A percentile compares a stretch with the other conserved stretches of the same genome.
Conservation (phyloP, 1,284 basidiomycete species). For the Pseudozyma flocculosa region DNA sequence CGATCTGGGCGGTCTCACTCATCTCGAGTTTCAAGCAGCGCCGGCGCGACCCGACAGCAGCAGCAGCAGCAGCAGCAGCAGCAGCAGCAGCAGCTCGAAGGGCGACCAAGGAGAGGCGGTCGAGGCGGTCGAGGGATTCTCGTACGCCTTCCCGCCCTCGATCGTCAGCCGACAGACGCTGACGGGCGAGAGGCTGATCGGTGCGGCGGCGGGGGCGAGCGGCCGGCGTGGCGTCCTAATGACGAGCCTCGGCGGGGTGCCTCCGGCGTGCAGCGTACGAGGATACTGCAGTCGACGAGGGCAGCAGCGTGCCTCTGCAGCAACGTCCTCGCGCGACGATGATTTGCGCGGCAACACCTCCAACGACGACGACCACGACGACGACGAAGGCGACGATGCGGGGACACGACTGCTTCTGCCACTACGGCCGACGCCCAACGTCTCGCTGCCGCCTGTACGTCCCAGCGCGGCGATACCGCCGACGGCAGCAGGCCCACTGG, state of each 20-base stretch:
- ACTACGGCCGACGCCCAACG: slow-evolving; percentile 13
- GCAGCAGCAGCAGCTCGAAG: no score
- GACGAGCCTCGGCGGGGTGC: slow-evolving; percentile 14
- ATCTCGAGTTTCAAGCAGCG: slow-evolving; percentile 3
- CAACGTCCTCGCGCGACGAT: no score
- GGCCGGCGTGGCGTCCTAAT: slow-evolving; percentile 7
- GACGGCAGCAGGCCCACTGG: not conserved
- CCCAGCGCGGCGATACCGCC: no score
- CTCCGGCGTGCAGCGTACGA: slow-evolving; percentile 10
- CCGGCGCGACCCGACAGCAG: no score
- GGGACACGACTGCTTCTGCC: slow-evolving; percentile 1
- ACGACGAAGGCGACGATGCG: no score
- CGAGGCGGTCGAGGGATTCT: not conserved
- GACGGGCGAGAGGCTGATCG: slow-evolving; percentile 10
- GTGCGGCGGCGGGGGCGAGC: slow-evolving; percentile 9
- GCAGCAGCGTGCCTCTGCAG: no score
- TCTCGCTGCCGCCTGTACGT: not conserved
- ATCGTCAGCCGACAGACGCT: slow-evolving; percentile 1
- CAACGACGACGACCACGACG: no score
- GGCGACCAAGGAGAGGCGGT: no score
- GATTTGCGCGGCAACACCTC: no score
- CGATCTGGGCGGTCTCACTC: slow-evolving; percentile 11
- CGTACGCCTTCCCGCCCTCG: slow-evolving; percentile 2
- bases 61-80: not conserved
- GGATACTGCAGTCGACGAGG: slow-evolving; percentile 1